Conservation (phyloP, 768 basidiomycete genomes). For the Lactarius quietus region DNA sequence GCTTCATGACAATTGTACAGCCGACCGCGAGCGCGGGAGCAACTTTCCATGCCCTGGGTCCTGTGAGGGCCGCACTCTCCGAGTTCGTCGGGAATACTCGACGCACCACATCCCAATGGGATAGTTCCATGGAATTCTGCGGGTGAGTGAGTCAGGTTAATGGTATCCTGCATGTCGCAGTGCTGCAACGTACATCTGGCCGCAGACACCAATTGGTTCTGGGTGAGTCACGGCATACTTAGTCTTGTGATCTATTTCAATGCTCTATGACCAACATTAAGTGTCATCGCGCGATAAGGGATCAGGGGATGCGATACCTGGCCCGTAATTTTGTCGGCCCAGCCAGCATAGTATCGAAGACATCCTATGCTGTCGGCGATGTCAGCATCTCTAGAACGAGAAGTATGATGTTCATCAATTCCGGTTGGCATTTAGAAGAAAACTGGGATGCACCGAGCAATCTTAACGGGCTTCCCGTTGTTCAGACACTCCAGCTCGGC, state of each 20-base stretch:
- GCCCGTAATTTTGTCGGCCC: conserved; percentile 92
- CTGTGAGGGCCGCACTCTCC: background rate
- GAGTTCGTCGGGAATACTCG: background rate
- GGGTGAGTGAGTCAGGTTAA: conserved; percentile 3
- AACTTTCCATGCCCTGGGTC: conserved; percentile 79
- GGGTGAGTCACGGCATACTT: conserved; percentile 86
- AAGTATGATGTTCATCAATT: background rate
- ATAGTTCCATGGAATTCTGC: conserved; percentile 90
- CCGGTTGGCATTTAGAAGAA: conserved; percentile 31
- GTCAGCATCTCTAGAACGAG: conserved; percentile 62
- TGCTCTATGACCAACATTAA: conserved; percentile 43
- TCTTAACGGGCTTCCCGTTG: conserved; percentile 84
- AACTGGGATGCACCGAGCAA: conserved; percentile 41
- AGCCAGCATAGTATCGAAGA: conserved; percentile 90
- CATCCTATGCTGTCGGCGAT: conserved; percentile 76
- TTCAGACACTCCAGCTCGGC: conserved; percentile 84
- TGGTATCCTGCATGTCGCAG: conserved; percentile 14
- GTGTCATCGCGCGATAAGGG: background rate
- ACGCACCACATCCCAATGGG: conserved; percentile 80
- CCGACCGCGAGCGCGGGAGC: conserved; percentile 89
- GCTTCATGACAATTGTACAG: conserved; percentile 94
- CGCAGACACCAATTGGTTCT: conserved; percentile 93
- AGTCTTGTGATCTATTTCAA: conserved; percentile 74
- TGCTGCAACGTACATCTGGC: conserved; percentile 64
- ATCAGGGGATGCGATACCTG: conserved; percentile 48